These are phyloP conservation scores for Thielaviopsis ethacetica DNA, from an alignment of 2,329 filamentous ascomycete genomes.

Conservation along the genomic window DNA sequence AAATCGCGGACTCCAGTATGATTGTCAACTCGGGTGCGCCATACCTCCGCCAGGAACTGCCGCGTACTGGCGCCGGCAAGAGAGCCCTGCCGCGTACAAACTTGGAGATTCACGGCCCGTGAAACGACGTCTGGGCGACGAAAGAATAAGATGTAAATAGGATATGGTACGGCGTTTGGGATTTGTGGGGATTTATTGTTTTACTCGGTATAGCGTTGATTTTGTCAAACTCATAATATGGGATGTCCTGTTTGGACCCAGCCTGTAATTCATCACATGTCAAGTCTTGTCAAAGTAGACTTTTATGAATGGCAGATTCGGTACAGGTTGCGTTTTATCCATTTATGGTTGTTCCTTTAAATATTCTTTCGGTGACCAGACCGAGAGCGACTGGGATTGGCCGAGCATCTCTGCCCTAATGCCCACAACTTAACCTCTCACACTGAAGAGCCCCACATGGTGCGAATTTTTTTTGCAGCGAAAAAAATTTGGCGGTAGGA, in stretches of 20 bases:
- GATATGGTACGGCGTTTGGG: not conserved
- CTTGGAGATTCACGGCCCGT: conserved; percentile 8
- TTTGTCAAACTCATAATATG: not conserved
- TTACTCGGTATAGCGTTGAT: not conserved
- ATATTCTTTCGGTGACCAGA: not conserved
- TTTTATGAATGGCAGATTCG: not conserved
- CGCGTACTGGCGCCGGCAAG: conserved; percentile 8
- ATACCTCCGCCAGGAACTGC: conserved; percentile 8
- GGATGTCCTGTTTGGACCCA: not conserved
- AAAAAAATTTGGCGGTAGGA: not conserved
- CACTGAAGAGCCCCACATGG: not conserved
- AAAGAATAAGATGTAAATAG: not conserved
- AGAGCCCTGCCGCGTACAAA: conserved; percentile 2
- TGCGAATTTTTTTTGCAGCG: not conserved
- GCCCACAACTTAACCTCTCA: conserved; percentile 6
- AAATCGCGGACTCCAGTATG: conserved; percentile 47
- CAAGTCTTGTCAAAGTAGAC: not conserved
- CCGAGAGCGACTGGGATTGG: not conserved
- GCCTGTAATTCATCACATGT: not conserved
- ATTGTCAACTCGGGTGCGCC: conserved; percentile 33
- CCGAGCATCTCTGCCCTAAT: conserved; percentile 8
- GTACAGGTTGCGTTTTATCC: not conserved
- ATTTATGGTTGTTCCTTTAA: not conserved
- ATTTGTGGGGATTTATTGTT: not conserved
- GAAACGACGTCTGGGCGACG: not conserved